A percentile compares a stretch with the other conserved stretches of the same genome.
Conservation (phyloP, 2,329 filamentous ascomycete genomes). For the Trichothecium sympodiale region DNA sequence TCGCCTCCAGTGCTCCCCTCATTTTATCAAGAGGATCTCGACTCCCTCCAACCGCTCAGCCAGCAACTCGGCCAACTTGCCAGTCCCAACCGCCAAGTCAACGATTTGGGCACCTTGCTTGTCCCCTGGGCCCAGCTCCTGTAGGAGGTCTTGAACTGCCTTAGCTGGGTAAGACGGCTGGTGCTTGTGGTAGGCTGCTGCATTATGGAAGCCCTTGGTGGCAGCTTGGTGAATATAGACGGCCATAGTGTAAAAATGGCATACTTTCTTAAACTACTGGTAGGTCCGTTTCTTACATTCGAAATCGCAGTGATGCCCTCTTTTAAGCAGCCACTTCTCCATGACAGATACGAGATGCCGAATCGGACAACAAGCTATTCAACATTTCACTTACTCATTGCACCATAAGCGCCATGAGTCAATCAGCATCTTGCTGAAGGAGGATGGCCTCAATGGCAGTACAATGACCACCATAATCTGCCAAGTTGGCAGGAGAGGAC, state of each 20-base stretch:
- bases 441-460: no score
- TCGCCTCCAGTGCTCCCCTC: constrained; percentile 47
- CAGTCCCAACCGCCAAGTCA: constrained; percentile 58
- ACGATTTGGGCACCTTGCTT: constrained; percentile 37
- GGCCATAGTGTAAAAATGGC: not conserved
- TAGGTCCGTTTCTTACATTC: not conserved
- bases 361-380: no score
- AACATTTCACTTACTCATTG: no score
- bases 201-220: constrained; percentile 52
- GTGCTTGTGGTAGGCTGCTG: constrained; percentile 53
- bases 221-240: constrained; percentile 36
- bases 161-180: constrained; percentile 54
- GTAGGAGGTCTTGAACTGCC: constrained; percentile 47
- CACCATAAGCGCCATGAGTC: no score
- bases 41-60: constrained; percentile 47
- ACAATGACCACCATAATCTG: no score
- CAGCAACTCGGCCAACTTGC: constrained; percentile 58
- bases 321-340: no score
- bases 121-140: constrained; percentile 38
- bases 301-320: no score
- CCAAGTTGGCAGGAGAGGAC: no score
- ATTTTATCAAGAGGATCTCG: constrained; percentile 51
- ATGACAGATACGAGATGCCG: no score
- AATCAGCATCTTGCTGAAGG: no score
- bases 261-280: not conserved